These are phyloP conservation scores for Globisporangium paddicum DNA, from an alignment of 352 stramenopile genomes.

Conservation along the genomic window DNA sequence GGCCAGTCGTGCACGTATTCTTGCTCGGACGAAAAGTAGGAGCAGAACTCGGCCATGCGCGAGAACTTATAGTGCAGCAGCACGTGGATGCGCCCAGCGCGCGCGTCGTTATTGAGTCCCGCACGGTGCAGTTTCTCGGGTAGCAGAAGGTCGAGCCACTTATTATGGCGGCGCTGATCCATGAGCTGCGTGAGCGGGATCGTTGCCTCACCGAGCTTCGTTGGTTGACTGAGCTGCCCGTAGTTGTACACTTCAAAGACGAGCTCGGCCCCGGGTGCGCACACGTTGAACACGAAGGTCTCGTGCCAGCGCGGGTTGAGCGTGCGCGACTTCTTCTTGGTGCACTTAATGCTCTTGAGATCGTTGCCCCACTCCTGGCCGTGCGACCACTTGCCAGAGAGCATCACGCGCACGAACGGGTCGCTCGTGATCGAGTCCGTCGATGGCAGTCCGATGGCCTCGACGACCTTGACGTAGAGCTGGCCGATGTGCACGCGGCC, in stretches of 20 bases:
- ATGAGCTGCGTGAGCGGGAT: conserved; percentile 77
- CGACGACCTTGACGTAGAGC: conserved; percentile 84
- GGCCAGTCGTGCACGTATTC: conserved; percentile 75
- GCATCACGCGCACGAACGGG: conserved; percentile 79
- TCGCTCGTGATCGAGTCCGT: conserved; percentile 88
- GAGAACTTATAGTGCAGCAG: conserved; percentile 87
- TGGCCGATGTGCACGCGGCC: conserved; percentile 80
- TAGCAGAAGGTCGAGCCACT: conserved; percentile 79
- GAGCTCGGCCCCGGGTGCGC: conserved; percentile 71
- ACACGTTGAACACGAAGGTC: conserved; percentile 88
- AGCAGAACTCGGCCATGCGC: conserved; percentile 79
- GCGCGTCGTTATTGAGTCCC: conserved; percentile 77
- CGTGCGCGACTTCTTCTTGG: conserved; percentile 84
- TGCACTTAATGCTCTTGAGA: conserved; percentile 77
- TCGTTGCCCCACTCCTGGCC: conserved; percentile 81
- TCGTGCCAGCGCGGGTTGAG: conserved; percentile 85
- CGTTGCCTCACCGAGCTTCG: conserved; percentile 74
- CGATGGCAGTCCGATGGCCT: conserved; percentile 78
- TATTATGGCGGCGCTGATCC: conserved; percentile 84
- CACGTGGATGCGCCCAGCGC: conserved; percentile 78
- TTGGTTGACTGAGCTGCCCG: conserved; percentile 74
- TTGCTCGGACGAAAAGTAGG: conserved; percentile 73
- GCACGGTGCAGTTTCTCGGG: conserved; percentile 75
- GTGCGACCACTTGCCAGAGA: conserved; percentile 84
- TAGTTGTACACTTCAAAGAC: conserved; percentile 86